Base-by-base conservation (phyloP, 192 early-diverging fungal species). In the Backusella morwellensis region DNA sequence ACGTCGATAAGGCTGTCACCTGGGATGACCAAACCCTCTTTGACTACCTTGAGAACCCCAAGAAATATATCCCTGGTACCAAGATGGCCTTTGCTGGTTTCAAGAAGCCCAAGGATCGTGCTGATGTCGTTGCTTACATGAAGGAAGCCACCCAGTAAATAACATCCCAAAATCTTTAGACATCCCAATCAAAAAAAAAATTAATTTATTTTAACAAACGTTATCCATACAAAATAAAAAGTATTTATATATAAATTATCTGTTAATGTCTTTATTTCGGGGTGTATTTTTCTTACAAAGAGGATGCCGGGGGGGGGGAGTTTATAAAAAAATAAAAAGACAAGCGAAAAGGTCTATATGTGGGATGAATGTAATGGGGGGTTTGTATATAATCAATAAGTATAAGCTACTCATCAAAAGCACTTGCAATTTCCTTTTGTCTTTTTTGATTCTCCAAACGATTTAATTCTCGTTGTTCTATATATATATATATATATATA, bases 21-120 rank as follows among this genome's bases (percentile, higher is more conserved):
- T 99, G 97, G 97, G 68, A 74, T 67, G 95, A 97, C 77, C 85
- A 99, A 72, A 92, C 95, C 72, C 91, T 99, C 80, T 99, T 97
- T 84, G 89, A 69, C 35, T 98, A 99, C 91, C 91, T 95, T 59
- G 95, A 97, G 92, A 98, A 99, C 92, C 97, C 97, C 78, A 99
- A 98, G 91, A 99, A 97, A 94, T 95, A 93, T 84, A 95, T 95
- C 75, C 92, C 91, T 38, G 92, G 93, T 67, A 99, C 97, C 77
- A 97, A 97, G 93, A 99, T 99, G 97, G 96, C 97, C 73, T 99
- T 99, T 85, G 94, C 94, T 75, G 95, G 94, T 35, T 92, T 95
- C 86, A 95, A 94, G 88, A 94, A 94, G 84, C 70, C 75, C 42
- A 90, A 93, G 86, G 93, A 95, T 42, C 90, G 92, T 73, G 89